Percentiles rank a stretch among this genome's conserved stretches.
Conservation (phyloP, 805 yeast genomes). For the Cyberlindnera suaveolens region DNA sequence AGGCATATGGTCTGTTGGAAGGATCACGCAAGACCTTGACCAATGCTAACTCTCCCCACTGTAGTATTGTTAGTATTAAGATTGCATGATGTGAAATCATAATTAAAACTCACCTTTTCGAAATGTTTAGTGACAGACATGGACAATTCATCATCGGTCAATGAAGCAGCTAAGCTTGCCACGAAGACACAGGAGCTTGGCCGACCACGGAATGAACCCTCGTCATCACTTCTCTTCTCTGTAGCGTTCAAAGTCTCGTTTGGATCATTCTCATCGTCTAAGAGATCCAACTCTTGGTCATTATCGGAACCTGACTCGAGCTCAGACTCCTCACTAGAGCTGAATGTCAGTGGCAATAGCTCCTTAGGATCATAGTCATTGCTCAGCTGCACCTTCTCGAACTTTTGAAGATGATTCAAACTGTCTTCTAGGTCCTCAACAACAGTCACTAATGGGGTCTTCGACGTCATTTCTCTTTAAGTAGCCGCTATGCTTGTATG, state of each 20-base stretch:
- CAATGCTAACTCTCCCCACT: constrained; percentile 63
- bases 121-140: constrained; percentile 65
- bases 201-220: constrained; percentile 38
- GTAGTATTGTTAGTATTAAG: constrained; percentile 1
- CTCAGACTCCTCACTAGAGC: constrained; percentile 21
- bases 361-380: constrained; percentile 10
- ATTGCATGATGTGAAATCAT: background rate
- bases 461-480: constrained; percentile 7
- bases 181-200: constrained; percentile 89
- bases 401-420: constrained; percentile 4
- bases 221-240: constrained; percentile 14
- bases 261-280: constrained; percentile 10
- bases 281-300: constrained; percentile 17
- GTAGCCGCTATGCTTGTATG: background rate
- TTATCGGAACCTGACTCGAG: constrained; percentile 16
- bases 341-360: constrained; percentile 16
- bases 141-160: constrained; percentile 67
- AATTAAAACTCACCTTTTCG: constrained; percentile 26
- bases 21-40: constrained; percentile 84
- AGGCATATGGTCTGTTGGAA: constrained; percentile 82
- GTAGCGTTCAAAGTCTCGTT: constrained; percentile 11
- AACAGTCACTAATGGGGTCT: constrained; percentile 9
- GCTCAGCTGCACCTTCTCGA: constrained; percentile 7
- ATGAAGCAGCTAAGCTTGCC: constrained; percentile 65
- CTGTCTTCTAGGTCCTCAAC: constrained; percentile 9